Evolutionary conservation across 345 rosid genomes (phyloP).

Genomic region (Ricinus communis): DNA sequence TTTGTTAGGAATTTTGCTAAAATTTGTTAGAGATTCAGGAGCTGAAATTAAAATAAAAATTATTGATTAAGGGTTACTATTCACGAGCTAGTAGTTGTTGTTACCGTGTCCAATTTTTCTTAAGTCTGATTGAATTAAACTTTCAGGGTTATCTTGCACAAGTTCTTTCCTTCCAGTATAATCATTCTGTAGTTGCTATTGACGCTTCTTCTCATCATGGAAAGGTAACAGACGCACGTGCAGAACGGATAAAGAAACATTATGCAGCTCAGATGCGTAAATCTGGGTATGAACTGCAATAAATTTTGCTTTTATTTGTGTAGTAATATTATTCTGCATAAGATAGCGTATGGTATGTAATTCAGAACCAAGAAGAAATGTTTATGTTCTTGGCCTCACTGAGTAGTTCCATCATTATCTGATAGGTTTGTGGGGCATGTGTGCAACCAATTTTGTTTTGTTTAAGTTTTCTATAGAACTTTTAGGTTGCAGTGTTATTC

Average conservation of each 20-base stretch:
- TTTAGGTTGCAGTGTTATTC: neutral
- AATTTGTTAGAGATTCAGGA: no score
- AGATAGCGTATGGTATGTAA: neutral
- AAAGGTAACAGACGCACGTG: slow-evolving; percentile 71
- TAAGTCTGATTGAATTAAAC: slow-evolving; percentile 20
- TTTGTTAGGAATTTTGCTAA: neutral
- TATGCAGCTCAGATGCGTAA: slow-evolving; percentile 67
- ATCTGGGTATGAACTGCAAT: slow-evolving; percentile 50
- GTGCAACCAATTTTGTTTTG: neutral
- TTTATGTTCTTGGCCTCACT: neutral
- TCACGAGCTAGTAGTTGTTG: no score
- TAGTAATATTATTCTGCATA: neutral
- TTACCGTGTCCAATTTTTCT: no score
- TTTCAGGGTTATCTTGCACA: slow-evolving; percentile 88
- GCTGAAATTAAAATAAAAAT: no score
- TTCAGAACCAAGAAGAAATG: neutral
- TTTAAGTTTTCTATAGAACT: neutral
- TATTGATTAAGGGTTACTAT: no score
- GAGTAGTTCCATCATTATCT: neutral
- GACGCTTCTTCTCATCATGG: slow-evolving; percentile 93
- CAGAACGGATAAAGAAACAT: slow-evolving; percentile 78
- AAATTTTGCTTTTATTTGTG: neutral
- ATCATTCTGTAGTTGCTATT: slow-evolving; percentile 75
- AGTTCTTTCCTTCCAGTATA: slow-evolving; percentile 83
- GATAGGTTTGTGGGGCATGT: neutral